Evolutionary conservation across 1,139 yeast species (phyloP).

Genomic region (Diutina mesorugosa): DNA sequence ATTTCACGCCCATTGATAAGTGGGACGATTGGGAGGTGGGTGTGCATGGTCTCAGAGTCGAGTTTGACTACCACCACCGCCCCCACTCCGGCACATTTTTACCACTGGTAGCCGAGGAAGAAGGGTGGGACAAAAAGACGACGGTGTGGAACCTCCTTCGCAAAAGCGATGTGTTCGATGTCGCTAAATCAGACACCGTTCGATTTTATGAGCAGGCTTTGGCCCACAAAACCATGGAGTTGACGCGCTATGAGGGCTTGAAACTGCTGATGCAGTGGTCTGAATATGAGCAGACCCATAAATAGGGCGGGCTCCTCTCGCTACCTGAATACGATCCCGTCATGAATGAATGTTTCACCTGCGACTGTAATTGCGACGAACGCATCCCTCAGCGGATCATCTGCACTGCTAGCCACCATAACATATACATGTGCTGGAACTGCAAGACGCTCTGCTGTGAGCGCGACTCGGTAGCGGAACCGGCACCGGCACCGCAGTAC

Average conservation of each 20-base stretch:
- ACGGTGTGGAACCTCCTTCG: conserved; percentile 59
- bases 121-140: conserved; percentile 64
- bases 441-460: neutral
- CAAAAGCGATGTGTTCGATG: conserved; percentile 43
- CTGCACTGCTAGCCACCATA: neutral
- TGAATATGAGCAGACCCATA: conserved; percentile 10
- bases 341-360: neutral
- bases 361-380: neutral
- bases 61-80: conserved; percentile 23
- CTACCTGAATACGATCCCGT: neutral
- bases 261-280: conserved; percentile 16
- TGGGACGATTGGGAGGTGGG: conserved; percentile 75
- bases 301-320: neutral
- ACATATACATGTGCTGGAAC: neutral
- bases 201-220: conserved; percentile 19
- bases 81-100: conserved; percentile 64
- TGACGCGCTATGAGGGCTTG: conserved; percentile 27
- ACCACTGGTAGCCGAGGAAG: conserved; percentile 87
- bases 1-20: conserved; percentile 39
- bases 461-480: neutral
- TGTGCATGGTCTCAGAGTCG: conserved; percentile 61
- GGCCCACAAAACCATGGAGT: conserved; percentile 20
- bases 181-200: conserved; percentile 5
- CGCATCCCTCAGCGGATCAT: neutral
- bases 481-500: neutral